These are phyloP conservation scores for Stenocarpella maydis DNA, from an alignment of 2,329 filamentous ascomycete genomes.

Conservation along the genomic window DNA sequence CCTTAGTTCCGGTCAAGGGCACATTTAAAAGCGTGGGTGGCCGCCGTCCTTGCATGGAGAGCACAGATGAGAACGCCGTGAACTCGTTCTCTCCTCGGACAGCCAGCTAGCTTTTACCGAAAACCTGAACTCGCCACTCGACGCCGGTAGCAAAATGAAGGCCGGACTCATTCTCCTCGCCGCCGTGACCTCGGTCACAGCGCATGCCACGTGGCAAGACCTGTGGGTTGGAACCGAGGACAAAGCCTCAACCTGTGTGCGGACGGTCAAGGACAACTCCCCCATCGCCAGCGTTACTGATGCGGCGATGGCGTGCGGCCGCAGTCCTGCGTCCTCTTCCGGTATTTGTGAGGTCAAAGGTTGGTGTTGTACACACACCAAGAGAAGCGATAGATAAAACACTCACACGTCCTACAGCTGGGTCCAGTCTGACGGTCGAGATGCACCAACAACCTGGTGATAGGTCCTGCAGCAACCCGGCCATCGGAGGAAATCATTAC, in stretches of 20 bases:
- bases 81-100: neutral
- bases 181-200: constrained; percentile 23
- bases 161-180: constrained; percentile 17
- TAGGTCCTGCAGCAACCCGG: constrained; percentile 54
- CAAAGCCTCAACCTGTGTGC: constrained; percentile 22
- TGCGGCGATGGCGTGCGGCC: constrained; percentile 51
- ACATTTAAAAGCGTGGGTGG: constrained; percentile 11
- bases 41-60: neutral
- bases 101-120: too few species aligned
- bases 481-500: constrained; percentile 63
- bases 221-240: constrained; percentile 29
- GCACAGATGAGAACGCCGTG: neutral
- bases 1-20: neutral
- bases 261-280: constrained; percentile 48
- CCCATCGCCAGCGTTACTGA: constrained; percentile 54
- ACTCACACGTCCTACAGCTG: constrained; percentile 49
- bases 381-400: too few species aligned
- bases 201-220: constrained; percentile 28
- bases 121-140: neutral
- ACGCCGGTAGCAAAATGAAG: neutral
- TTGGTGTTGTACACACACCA: neutral
- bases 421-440: constrained; percentile 58
- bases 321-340: constrained; percentile 45
- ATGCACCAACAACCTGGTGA: constrained; percentile 57
- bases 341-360: constrained; percentile 41